Evolutionary conservation across 2,329 filamentous ascomycete species (phyloP), one percentile per base, ranked within the genome.

Genomic region (Xylariaceae sp.): DNA sequence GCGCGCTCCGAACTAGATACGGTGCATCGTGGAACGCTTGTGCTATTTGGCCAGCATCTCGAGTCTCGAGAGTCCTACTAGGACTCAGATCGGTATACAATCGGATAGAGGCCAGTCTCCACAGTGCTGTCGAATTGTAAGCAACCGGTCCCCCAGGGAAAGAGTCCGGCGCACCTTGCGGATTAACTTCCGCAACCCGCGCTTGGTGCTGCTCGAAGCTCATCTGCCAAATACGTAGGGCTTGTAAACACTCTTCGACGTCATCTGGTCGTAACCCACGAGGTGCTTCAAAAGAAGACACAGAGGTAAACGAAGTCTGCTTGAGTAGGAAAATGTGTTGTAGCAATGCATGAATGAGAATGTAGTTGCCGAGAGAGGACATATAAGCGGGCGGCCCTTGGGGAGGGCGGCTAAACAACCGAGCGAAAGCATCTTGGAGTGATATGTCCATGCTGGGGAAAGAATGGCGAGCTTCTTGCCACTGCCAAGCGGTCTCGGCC

Each of bases 311-410:
- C 0, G 81, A 83, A 0, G 84, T 85, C 66, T 88, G 84, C 64
- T 88, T 88, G 19, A 89, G 71, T 33, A 90, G 77, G 69, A 87
- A 91, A 14, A 91, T 87, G 60, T 90, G 87, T 65, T 91, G 88
- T 9, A 91, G 81, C 21, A 92, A 71, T 3, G 87, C 87, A 66
- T 91, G 87, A 3, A 91, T 87, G 29, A 92, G 76, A 6, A 90
- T 82, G 62, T 91, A 90, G 65, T 88, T 88, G 1, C 87, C 88
- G 6, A 89, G 73, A 0, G 85, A 84, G 0, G 83, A 85, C 53
- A 85, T 76, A 40, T 80, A 78, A 0, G 77, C 72, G 1, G 79
- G 79, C 1, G 82, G 75, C 0, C 75, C 76, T 59, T 82, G 78
- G 1, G 76, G 74, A 3, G 77, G 74, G 31, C 84, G 79, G 23